Percentiles rank a stretch among this genome's conserved stretches.
Evolutionary conservation across 352 stramenopile genomes (phyloP).

Genomic region (Pythium aphanidermatum): DNA sequence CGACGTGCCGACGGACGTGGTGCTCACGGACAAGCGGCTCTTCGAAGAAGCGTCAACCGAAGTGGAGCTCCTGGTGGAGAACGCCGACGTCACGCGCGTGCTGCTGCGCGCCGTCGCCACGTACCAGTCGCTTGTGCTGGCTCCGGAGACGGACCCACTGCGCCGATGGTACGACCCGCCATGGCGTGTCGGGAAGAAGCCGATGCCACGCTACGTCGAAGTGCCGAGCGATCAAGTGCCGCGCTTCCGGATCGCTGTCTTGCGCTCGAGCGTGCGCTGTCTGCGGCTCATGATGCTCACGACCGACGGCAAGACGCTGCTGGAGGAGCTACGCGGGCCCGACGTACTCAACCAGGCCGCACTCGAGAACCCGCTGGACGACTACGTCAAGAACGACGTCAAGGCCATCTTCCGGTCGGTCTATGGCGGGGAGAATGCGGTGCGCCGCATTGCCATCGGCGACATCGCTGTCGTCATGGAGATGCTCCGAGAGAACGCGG

Average conservation of each 20-base stretch:
- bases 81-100: constrained; percentile 33
- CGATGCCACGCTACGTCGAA: constrained; percentile 41
- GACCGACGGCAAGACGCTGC: constrained; percentile 33
- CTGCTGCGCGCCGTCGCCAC: constrained; percentile 37
- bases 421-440: constrained; percentile 62
- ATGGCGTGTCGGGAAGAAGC: constrained; percentile 35
- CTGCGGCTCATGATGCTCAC: constrained; percentile 57
- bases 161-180: constrained; percentile 51
- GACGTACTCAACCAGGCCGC: constrained; percentile 47
- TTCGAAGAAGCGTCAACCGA: constrained; percentile 68
- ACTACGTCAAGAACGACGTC: constrained; percentile 69
- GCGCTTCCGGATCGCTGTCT: constrained; percentile 44
- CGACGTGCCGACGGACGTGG: constrained; percentile 42
- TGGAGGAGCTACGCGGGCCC: constrained; percentile 35
- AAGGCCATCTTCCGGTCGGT: constrained; percentile 66
- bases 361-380: constrained; percentile 54
- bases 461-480: constrained; percentile 48
- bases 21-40: constrained; percentile 43
- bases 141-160: constrained; percentile 50
- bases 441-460: constrained; percentile 52
- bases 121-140: constrained; percentile 33
- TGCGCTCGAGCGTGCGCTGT: constrained; percentile 49
- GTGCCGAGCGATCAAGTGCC: constrained; percentile 37
- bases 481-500: constrained; percentile 53
- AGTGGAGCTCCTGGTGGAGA: constrained; percentile 62